Percentiles rank a stretch among this genome's conserved stretches.
Evolutionary conservation across 148 eudicot species (phyloP).

Genomic region (Bassia scoparia): DNA sequence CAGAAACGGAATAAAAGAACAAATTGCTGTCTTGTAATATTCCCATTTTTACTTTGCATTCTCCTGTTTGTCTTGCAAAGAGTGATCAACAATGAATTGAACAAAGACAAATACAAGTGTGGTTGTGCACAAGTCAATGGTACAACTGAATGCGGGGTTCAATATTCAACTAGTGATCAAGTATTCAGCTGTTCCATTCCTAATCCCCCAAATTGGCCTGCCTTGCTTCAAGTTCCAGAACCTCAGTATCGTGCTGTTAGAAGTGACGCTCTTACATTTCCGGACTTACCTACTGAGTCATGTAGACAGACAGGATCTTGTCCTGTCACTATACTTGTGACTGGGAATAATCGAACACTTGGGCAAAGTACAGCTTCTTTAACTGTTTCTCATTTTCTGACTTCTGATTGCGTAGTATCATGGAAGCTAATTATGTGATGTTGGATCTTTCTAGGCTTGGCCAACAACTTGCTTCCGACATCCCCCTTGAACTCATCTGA

Average conservation of each 20-base stretch:
- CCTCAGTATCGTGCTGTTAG: slow-evolving; percentile 61
- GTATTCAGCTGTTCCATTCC: slow-evolving; percentile 53
- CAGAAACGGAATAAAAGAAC: slow-evolving; percentile 70
- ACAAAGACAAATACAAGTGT: slow-evolving; percentile 53
- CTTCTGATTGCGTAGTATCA: not conserved
- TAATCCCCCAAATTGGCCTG: slow-evolving; percentile 78
- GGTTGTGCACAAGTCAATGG: slow-evolving; percentile 64
- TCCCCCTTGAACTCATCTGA: slow-evolving; percentile 43
- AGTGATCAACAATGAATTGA: slow-evolving; percentile 49
- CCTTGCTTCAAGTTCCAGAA: slow-evolving; percentile 69
- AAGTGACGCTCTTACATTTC: slow-evolving; percentile 38
- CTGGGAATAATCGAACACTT: slow-evolving; percentile 67
- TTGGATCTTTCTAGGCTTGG: slow-evolving; percentile 50
- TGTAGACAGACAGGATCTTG: slow-evolving; percentile 72
- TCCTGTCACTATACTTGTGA: slow-evolving; percentile 60
- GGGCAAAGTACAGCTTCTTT: slow-evolving; percentile 49
- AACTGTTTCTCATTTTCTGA: not conserved
- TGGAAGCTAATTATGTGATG: slow-evolving; percentile 10
- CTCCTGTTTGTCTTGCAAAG: slow-evolving; percentile 54
- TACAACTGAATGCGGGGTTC: slow-evolving; percentile 59
- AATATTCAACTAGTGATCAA: slow-evolving; percentile 65
- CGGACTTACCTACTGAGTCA: slow-evolving; percentile 62
- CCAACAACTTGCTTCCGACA: slow-evolving; percentile 39
- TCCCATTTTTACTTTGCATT: slow-evolving; percentile 71
- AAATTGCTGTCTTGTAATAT: slow-evolving; percentile 52